Conservation (phyloP, 495 filamentous ascomycete genomes). For the Penicillium pancosmium region DNA sequence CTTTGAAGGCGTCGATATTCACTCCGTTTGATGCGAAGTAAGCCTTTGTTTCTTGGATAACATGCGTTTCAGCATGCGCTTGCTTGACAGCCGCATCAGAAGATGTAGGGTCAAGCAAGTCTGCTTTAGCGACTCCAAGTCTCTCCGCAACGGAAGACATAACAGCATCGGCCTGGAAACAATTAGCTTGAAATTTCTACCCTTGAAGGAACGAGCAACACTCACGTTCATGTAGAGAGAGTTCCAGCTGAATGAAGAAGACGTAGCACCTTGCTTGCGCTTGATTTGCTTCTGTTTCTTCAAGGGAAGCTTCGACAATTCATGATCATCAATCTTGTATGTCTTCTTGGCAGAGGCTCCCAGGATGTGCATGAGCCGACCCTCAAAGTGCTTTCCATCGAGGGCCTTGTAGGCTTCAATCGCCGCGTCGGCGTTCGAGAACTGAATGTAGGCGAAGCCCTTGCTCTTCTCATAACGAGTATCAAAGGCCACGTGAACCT, state of each 20-base stretch:
- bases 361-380: slow-evolving; percentile 86
- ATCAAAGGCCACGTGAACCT: slow-evolving; percentile 84
- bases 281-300: slow-evolving; percentile 93
- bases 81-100: slow-evolving; percentile 93
- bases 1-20: slow-evolving; percentile 88
- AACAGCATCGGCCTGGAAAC: slow-evolving; percentile 76
- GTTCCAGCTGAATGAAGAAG: slow-evolving; percentile 91
- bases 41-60: slow-evolving; percentile 93
- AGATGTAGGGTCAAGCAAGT: slow-evolving; percentile 90
- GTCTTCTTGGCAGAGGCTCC: slow-evolving; percentile 79
- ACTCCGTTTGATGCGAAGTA: slow-evolving; percentile 88
- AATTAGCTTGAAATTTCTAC: slow-evolving; percentile 26
- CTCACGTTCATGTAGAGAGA: slow-evolving; percentile 93
- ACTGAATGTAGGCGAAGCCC: slow-evolving; percentile 89
- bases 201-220: slow-evolving; percentile 7
- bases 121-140: slow-evolving; percentile 83
- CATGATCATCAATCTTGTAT: slow-evolving; percentile 81
- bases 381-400: slow-evolving; percentile 86
- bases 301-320: slow-evolving; percentile 82
- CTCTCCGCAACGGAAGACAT: slow-evolving; percentile 87
- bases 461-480: slow-evolving; percentile 66
- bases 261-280: slow-evolving; percentile 74
- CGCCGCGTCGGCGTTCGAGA: slow-evolving; percentile 67
- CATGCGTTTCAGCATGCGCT: slow-evolving; percentile 92
- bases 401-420: slow-evolving; percentile 70